Conservation (phyloP, 441 rosid genomes). For the Oxalis stricta region DNA sequence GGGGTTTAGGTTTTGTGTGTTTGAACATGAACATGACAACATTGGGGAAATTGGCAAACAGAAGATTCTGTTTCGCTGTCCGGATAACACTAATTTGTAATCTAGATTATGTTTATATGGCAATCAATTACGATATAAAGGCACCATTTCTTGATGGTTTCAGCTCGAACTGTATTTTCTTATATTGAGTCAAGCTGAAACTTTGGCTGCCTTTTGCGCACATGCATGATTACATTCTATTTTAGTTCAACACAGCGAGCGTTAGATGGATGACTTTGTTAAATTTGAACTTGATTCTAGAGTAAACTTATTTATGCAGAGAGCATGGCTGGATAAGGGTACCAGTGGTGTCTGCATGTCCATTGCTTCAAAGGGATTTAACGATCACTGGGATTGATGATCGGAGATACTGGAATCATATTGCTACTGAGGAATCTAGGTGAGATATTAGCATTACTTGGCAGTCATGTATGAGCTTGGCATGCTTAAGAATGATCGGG, state of each 20-base stretch:
- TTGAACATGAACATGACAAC: neutral
- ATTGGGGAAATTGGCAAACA: too few species aligned
- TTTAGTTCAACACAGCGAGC: neutral
- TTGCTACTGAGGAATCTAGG: slow-evolving; percentile 81
- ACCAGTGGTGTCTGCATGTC: slow-evolving; percentile 58
- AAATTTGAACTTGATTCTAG: slow-evolving; percentile 7
- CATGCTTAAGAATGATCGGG: neutral
- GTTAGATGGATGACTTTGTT: slow-evolving; percentile 1
- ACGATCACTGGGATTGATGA: slow-evolving; percentile 81
- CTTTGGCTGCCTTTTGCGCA: too few species aligned
- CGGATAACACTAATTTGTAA: too few species aligned
- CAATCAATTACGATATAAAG: too few species aligned
- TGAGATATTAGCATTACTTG: slow-evolving; percentile 18
- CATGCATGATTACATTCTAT: too few species aligned
- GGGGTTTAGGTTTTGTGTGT: neutral
- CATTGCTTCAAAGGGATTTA: slow-evolving; percentile 65
- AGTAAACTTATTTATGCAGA: too few species aligned
- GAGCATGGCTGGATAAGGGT: slow-evolving; percentile 67
- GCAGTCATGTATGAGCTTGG: neutral
- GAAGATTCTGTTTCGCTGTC: too few species aligned
- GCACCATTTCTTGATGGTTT: too few species aligned
- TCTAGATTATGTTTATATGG: too few species aligned
- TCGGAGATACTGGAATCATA: slow-evolving; percentile 82
- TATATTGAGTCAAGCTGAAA: too few species aligned
- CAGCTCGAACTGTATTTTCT: too few species aligned